phyloP scores from a whole-genome alignment of 768 basidiomycete species.

The Agaricus bisporus region DNA sequence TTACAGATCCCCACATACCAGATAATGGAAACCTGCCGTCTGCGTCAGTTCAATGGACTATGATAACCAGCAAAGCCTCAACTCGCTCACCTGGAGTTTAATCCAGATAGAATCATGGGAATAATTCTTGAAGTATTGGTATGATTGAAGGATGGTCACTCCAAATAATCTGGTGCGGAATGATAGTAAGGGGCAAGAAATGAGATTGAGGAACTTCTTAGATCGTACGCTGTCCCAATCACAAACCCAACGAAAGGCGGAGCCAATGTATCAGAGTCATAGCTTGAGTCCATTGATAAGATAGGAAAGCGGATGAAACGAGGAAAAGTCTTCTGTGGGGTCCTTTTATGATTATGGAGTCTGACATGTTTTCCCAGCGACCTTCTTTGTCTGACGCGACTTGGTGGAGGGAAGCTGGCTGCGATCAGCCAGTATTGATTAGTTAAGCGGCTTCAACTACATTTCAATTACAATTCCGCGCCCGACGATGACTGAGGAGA shows the following conservation, averaged over 20 bases:
- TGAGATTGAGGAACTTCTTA: too few relatives aligned
- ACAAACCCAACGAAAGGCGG: conserved; percentile 4
- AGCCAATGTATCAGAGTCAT: neutral
- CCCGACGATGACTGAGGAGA: too few relatives aligned
- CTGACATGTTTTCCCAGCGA: too few relatives aligned
- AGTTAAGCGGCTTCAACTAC: too few relatives aligned
- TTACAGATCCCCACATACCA: neutral
- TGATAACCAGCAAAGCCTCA: neutral
- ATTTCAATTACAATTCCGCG: too few relatives aligned
- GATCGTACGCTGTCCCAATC: neutral
- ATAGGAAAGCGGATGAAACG: neutral
- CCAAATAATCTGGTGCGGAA: neutral
- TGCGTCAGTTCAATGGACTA: neutral
- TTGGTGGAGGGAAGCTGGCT: too few relatives aligned
- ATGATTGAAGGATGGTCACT: conserved; percentile 4
- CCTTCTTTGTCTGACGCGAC: too few relatives aligned
- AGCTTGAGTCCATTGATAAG: neutral
- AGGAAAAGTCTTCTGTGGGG: neutral
- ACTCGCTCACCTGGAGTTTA: conserved; percentile 1
- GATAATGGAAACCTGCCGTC: neutral
- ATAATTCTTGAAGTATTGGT: neutral
- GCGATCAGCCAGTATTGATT: too few relatives aligned
- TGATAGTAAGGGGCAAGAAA: neutral
- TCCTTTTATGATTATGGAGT: neutral
- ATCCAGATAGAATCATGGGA: neutral